phyloP scores from a whole-genome alignment of 176 grass and related monocot species.

The Juncus inflexus region DNA sequence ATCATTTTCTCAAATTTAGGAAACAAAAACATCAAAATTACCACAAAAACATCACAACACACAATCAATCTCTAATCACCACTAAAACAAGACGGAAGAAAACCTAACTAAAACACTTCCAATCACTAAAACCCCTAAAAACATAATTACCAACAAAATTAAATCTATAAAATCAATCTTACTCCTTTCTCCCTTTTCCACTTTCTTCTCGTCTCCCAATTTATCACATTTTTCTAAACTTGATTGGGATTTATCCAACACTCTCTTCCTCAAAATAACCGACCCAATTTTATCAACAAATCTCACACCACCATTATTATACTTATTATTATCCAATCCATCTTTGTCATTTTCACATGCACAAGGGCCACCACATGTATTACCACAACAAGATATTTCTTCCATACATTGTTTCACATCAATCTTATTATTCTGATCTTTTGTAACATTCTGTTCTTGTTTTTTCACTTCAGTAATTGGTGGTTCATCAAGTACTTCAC shows the following conservation, averaged over 20 bases:
- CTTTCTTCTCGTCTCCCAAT: slow-evolving; percentile 12
- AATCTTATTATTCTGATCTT: slow-evolving; percentile 3
- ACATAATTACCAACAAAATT: slow-evolving; percentile 47
- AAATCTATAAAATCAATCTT: slow-evolving; percentile 35
- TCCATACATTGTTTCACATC: slow-evolving; percentile 14
- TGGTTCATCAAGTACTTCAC: slow-evolving; percentile 52
- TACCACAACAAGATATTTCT: slow-evolving; percentile 27
- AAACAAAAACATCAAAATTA: slow-evolving; percentile 3
- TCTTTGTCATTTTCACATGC: slow-evolving; percentile 42
- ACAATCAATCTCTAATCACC: neutral
- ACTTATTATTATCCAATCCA: slow-evolving; percentile 4
- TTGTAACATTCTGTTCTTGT: slow-evolving; percentile 10
- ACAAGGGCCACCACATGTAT: slow-evolving; percentile 34
- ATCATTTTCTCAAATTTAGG: neutral
- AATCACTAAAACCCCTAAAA: slow-evolving; percentile 42
- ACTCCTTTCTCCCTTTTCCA: slow-evolving; percentile 16
- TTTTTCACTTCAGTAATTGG: slow-evolving; percentile 26
- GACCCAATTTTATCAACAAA: slow-evolving; percentile 32
- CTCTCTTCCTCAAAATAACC: slow-evolving; percentile 48
- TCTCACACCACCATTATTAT: neutral
- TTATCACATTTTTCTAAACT: slow-evolving; percentile 5
- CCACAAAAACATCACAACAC: neutral
- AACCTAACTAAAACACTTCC: slow-evolving; percentile 38
- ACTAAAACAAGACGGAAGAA: slow-evolving; percentile 25
- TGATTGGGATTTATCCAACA: slow-evolving; percentile 10